Percentiles rank a stretch among this genome's conserved stretches.
These are phyloP conservation scores for Chaetomium olivaceum DNA, from an alignment of 2,329 filamentous ascomycete genomes.

Conservation along the genomic window DNA sequence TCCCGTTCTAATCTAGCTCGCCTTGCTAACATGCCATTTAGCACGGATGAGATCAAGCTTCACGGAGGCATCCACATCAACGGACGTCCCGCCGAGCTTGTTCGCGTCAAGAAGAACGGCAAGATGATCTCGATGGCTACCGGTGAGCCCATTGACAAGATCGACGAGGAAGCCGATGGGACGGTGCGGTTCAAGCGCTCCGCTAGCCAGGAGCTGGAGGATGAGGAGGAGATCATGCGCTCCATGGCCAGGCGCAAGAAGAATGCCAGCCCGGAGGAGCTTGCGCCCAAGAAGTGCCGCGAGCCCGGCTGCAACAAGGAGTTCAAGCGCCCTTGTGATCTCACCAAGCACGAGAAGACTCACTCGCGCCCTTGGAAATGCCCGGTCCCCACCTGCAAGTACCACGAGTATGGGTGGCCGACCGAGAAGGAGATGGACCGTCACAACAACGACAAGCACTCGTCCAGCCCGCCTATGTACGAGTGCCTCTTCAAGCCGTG, in stretches of 20 bases:
- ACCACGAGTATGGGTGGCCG: slow-evolving; percentile 86
- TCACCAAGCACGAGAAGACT: slow-evolving; percentile 98
- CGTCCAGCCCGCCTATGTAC: slow-evolving; percentile 73
- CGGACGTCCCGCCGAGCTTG: slow-evolving; percentile 79
- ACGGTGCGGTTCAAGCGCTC: slow-evolving; percentile 64
- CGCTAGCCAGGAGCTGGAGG: slow-evolving; percentile 68
- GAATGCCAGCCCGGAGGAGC: slow-evolving; percentile 81
- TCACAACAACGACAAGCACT: slow-evolving; percentile 96
- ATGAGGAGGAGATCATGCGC: slow-evolving; percentile 79
- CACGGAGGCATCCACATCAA: slow-evolving; percentile 80
- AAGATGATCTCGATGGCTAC: slow-evolving; percentile 77
- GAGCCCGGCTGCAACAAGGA: slow-evolving; percentile 80
- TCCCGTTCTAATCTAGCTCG: neutral
- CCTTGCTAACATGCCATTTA: slow-evolving; percentile 30
- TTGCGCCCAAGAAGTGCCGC: slow-evolving; percentile 75
- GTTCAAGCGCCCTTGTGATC: slow-evolving; percentile 94
- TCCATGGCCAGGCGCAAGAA: slow-evolving; percentile 97
- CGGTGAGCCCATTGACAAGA: slow-evolving; percentile 60
- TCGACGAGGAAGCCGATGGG: slow-evolving; percentile 50
- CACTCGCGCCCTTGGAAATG: slow-evolving; percentile 98
- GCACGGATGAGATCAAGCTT: slow-evolving; percentile 71
- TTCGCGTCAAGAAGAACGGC: slow-evolving; percentile 78
- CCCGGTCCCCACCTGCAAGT: slow-evolving; percentile 78
- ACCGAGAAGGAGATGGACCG: slow-evolving; percentile 97
- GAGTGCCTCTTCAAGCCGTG: slow-evolving; percentile 82